A percentile compares a stretch with the other conserved stretches of the same genome.
phyloP scores from a whole-genome alignment of 371 early-diverging fungal species.

The Rhizopus arrhizus region DNA sequence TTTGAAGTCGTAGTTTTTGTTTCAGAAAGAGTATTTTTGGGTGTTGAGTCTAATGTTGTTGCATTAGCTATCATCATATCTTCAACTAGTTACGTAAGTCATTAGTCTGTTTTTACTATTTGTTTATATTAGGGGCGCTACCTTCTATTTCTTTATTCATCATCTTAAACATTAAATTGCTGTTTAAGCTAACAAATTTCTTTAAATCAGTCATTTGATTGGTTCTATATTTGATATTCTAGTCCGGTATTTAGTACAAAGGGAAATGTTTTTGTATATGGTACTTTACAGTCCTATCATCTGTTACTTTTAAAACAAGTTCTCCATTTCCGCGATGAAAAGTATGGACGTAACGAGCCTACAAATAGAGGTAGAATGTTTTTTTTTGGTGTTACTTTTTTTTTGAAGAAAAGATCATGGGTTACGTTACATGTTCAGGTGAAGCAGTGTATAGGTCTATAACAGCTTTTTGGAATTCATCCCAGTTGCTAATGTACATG shows the following conservation, averaged over 20 bases:
- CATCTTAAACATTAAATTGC: conserved; percentile 71
- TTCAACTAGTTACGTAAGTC: conserved; percentile 4
- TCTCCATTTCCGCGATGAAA: conserved; percentile 75
- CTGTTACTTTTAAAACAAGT: conserved; percentile 75
- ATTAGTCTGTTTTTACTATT: not conserved
- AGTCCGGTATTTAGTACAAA: not conserved
- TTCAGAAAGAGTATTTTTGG: conserved; percentile 14
- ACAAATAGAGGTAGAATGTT: not conserved
- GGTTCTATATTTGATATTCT: conserved; percentile 74
- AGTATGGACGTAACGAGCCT: conserved; percentile 74
- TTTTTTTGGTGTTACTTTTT: not conserved
- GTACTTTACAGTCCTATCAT: conserved; percentile 62
- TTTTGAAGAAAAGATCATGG: not conserved
- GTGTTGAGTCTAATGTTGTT: conserved; percentile 10
- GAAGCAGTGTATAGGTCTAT: conserved; percentile 68
- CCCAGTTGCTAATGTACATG: conserved; percentile 63
- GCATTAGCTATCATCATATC: conserved; percentile 29
- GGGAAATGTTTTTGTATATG: not conserved
- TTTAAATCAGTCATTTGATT: conserved; percentile 72
- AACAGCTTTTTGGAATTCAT: conserved; percentile 75
- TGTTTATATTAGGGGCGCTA: conserved; percentile 5
- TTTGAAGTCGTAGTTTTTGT: conserved; percentile 26
- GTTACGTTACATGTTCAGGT: conserved; percentile 60
- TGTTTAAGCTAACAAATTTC: conserved; percentile 72
- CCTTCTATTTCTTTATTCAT: conserved; percentile 52